A percentile compares a stretch with the other conserved stretches of the same genome.
phyloP scores from a whole-genome alignment of 2,329 filamentous ascomycete genomes.

The Microthyrium microscopicum region DNA sequence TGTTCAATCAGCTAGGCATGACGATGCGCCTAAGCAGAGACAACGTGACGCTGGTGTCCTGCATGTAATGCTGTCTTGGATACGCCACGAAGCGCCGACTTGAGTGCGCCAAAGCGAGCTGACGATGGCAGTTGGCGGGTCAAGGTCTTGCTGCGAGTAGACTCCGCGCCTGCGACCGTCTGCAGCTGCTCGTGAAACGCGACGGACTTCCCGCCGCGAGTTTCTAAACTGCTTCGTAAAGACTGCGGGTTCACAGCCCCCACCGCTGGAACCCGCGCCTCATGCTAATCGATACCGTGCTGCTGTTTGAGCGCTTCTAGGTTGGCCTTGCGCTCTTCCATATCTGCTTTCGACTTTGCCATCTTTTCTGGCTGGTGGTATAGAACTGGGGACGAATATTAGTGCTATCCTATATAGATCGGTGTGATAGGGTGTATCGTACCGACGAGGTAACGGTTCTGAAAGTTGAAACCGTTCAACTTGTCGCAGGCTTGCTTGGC shows the following conservation, averaged over 20 bases:
- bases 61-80: no score
- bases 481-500: conserved; percentile 98
- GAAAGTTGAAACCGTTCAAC: conserved; percentile 99
- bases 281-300: conserved; percentile 83
- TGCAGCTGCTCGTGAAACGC: no score
- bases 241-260: conserved; percentile 1
- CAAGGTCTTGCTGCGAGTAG: no score
- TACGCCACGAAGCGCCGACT: no score
- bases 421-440: conserved; percentile 25
- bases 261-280: conserved; percentile 18
- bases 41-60: no score
- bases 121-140: no score
- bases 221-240: no score
- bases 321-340: conserved; percentile 86
- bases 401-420: neutral
- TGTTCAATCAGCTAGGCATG: no score
- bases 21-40: no score
- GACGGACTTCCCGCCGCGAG: no score
- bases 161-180: no score
- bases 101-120: no score
- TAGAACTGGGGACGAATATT: conserved; percentile 33
- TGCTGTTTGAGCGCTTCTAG: conserved; percentile 96
- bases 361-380: conserved; percentile 68
- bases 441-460: conserved; percentile 98
- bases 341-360: conserved; percentile 77